phyloP scores from a whole-genome alignment of 495 filamentous ascomycete species.

The Aspergillus haitiensis region DNA sequence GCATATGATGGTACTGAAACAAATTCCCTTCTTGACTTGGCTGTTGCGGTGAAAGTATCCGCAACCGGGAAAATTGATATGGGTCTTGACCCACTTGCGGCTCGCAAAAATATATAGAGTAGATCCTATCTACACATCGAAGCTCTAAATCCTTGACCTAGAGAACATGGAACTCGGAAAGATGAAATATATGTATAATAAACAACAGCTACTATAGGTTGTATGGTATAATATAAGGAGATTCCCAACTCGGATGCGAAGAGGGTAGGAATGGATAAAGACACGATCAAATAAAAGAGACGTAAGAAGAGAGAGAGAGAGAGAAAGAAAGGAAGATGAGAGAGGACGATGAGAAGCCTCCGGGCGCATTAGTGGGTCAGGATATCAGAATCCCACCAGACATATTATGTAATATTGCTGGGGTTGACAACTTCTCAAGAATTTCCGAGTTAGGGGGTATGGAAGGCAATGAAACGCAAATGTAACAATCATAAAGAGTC shows the following conservation, averaged over 20 bases:
- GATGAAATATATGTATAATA: conserved; percentile 14
- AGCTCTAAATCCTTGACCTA: not conserved
- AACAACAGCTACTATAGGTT: conserved; percentile 4
- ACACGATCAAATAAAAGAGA: not conserved
- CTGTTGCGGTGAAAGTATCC: not conserved
- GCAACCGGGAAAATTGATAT: not conserved
- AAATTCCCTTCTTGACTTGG: not conserved
- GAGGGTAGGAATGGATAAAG: conserved; percentile 18
- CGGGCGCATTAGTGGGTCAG: conserved; percentile 24
- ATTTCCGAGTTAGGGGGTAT: conserved; percentile 14
- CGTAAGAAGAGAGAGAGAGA: conserved; percentile 13
- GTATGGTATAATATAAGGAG: conserved; percentile 8
- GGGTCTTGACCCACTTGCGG: conserved; percentile 2
- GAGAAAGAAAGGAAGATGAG: conserved; percentile 18
- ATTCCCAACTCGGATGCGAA: conserved; percentile 3
- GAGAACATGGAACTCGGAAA: not conserved
- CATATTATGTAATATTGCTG: conserved; percentile 27
- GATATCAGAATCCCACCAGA: conserved; percentile 27
- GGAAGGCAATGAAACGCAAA: conserved; percentile 5
- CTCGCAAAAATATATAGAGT: not conserved
- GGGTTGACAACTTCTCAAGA: conserved; percentile 27
- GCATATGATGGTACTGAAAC: too few species aligned
- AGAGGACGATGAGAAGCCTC: conserved; percentile 15
- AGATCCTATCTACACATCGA: not conserved
- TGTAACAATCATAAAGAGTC: conserved; percentile 9